These are phyloP conservation scores for Candida tetrigidarum DNA, from an alignment of 1,139 yeast genomes.

Conservation along the genomic window DNA sequence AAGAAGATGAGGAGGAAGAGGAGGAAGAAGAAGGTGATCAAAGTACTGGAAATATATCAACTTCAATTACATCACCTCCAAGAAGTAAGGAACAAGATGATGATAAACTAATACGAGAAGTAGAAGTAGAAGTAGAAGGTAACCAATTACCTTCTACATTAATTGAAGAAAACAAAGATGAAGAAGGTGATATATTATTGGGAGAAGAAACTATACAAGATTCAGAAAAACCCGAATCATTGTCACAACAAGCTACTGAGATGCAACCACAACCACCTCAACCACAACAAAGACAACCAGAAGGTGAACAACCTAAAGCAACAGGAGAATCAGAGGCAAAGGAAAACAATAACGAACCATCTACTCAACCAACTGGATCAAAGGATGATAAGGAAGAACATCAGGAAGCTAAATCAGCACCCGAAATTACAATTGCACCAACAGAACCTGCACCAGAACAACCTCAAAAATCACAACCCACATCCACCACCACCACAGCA, in stretches of 20 bases:
- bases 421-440: too few species aligned
- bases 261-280: too few species aligned
- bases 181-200: slow-evolving; percentile 15
- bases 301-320: neutral
- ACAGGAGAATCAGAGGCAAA: slow-evolving; percentile 24
- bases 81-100: slow-evolving; percentile 23
- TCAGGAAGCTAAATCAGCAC: too few species aligned
- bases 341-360: neutral
- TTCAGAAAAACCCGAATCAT: neutral
- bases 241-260: too few species aligned
- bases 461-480: slow-evolving; percentile 3
- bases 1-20: slow-evolving; percentile 22
- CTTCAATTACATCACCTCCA: slow-evolving; percentile 21
- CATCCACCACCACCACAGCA: neutral
- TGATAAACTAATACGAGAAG: neutral
- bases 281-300: too few species aligned
- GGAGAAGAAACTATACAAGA: slow-evolving; percentile 11
- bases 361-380: neutral
- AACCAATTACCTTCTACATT: slow-evolving; percentile 13
- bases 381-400: neutral
- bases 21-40: slow-evolving; percentile 22
- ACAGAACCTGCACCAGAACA: slow-evolving; percentile 9
- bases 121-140: slow-evolving; percentile 1
- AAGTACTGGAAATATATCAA: slow-evolving; percentile 8
- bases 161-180: slow-evolving; percentile 12